Conservation (phyloP, 148 eudicot species). For the Rhododendron molle region DNA sequence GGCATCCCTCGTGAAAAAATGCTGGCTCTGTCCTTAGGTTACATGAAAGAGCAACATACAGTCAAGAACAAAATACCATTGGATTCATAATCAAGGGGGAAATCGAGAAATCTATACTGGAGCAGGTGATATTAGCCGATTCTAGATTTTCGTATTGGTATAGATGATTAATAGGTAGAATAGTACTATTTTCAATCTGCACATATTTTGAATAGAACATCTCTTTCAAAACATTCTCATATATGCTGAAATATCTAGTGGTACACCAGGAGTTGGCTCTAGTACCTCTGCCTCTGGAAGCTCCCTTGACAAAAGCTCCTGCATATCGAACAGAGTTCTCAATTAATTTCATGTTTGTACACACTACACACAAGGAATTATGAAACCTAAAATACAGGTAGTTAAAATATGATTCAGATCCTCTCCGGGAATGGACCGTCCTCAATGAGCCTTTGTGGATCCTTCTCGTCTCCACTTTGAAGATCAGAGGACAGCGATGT, state of each 20-base stretch:
- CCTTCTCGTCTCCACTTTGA: neutral
- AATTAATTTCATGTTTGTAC: neutral
- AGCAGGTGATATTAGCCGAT: neutral
- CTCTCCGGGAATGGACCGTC: neutral
- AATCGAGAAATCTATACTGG: neutral
- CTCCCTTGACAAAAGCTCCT: slow-evolving; percentile 70
- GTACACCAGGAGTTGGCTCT: slow-evolving; percentile 74
- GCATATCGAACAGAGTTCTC: slow-evolving; percentile 20
- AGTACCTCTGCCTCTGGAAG: slow-evolving; percentile 55
- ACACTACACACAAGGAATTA: neutral
- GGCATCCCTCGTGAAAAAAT: neutral
- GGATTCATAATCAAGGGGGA: neutral
- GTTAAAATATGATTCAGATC: neutral
- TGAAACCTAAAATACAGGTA: neutral
- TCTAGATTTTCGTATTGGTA: neutral
- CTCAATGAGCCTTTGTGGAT: neutral
- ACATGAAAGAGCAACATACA: neutral
- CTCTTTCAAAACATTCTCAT: neutral
- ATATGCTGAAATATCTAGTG: slow-evolving; percentile 43
- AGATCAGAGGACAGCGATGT: neutral
- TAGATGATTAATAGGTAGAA: neutral
- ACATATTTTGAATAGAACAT: neutral
- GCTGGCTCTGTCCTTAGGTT: neutral
- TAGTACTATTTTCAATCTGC: neutral
- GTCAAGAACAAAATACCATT: neutral